Conservation (phyloP, 306 rosid genomes). For the Ceratonia siliqua region DNA sequence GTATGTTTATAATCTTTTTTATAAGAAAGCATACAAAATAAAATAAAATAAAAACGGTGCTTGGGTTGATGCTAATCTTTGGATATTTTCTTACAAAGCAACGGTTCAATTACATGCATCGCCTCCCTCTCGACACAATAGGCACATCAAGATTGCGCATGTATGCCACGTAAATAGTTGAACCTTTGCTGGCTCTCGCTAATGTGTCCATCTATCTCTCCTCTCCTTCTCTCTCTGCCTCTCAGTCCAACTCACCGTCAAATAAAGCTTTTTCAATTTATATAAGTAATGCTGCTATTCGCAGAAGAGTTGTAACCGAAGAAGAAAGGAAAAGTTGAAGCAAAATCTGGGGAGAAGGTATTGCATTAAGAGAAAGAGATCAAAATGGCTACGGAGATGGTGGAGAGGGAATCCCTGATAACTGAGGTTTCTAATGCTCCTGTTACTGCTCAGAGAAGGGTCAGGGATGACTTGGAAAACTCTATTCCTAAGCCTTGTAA, state of each 20-base stretch:
- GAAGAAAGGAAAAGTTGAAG: neutral
- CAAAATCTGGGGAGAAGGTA: slow-evolving; percentile 19
- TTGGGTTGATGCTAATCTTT: too few species aligned
- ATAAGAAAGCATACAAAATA: too few species aligned
- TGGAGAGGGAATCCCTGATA: slow-evolving; percentile 56
- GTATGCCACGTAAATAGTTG: slow-evolving; percentile 42
- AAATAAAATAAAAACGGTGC: too few species aligned
- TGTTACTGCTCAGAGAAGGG: slow-evolving; percentile 57
- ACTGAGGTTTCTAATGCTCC: slow-evolving; percentile 69
- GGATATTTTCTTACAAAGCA: too few species aligned
- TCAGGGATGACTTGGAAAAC: slow-evolving; percentile 70
- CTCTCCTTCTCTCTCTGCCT: neutral
- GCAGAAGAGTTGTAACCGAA: neutral
- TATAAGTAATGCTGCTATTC: neutral
- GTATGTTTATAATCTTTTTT: too few species aligned
- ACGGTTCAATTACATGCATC: neutral
- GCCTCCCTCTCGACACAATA: slow-evolving; percentile 21
- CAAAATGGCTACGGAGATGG: slow-evolving; percentile 40
- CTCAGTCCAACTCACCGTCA: neutral
- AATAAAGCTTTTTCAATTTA: neutral
- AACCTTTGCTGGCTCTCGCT: slow-evolving; percentile 32
- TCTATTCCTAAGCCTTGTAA: slow-evolving; percentile 76
- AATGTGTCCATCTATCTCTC: slow-evolving; percentile 7
- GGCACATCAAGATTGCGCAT: slow-evolving; percentile 6
- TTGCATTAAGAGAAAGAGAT: neutral